These are phyloP conservation scores for Ministeria vibrans DNA, from an alignment of 78 protist species.

Conservation along the genomic window DNA sequence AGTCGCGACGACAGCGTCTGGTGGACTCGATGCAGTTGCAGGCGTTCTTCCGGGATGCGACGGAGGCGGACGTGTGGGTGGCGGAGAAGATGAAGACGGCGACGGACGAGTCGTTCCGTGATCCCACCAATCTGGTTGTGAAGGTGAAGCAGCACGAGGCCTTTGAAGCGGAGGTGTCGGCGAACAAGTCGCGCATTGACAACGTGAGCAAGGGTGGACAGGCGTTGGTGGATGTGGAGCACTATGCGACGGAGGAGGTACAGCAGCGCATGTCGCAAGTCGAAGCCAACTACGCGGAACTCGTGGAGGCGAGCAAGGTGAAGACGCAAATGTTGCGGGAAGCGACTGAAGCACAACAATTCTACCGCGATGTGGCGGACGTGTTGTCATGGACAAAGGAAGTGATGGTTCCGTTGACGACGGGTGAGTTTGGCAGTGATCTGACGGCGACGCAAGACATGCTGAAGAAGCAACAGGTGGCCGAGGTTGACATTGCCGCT, in stretches of 20 bases:
- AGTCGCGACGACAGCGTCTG: neutral
- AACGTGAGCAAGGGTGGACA: neutral
- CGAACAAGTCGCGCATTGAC: neutral
- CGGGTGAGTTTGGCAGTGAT: neutral
- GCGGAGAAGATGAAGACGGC: neutral
- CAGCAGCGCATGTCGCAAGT: neutral
- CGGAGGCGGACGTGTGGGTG: neutral
- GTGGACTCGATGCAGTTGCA: neutral
- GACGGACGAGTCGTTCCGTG: neutral
- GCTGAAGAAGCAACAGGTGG: neutral
- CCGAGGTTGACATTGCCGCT: neutral
- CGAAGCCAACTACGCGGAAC: neutral
- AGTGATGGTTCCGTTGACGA: too few species aligned
- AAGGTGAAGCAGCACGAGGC: neutral
- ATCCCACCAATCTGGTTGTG: neutral
- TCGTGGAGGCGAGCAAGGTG: neutral
- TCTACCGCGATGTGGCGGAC: neutral
- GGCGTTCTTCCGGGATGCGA: neutral
- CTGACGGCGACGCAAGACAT: neutral
- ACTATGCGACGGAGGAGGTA: neutral
- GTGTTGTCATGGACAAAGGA: neutral
- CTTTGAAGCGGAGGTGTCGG: neutral
- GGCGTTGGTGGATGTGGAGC: neutral
- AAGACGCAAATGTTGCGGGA: neutral
- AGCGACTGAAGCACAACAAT: neutral